These are phyloP conservation scores for Globisporangium lucens DNA, from an alignment of 352 stramenopile genomes.

Conservation along the genomic window DNA sequence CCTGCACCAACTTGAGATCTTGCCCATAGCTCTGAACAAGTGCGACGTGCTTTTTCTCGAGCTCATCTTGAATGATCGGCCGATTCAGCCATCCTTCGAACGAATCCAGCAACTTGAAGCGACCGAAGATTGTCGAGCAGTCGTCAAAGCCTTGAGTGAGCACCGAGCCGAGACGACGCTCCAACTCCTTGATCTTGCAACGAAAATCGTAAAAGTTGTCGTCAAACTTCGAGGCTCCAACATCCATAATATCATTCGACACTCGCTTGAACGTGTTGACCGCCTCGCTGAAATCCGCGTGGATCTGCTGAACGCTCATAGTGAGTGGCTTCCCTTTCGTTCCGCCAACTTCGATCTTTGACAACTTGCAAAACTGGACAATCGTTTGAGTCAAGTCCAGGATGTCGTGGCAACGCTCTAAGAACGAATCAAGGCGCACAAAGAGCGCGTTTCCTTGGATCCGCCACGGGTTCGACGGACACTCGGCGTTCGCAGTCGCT, in stretches of 20 bases:
- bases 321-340: constrained; percentile 96
- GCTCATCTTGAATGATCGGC: constrained; percentile 95
- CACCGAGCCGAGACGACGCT: constrained; percentile 95
- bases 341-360: constrained; percentile 97
- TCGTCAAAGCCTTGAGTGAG: constrained; percentile 97
- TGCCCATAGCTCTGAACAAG: constrained; percentile 96
- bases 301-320: constrained; percentile 93
- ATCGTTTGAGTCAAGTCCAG: constrained; percentile 97
- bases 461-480: constrained; percentile 96
- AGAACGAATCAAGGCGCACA: constrained; percentile 95
- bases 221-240: constrained; percentile 96
- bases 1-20: constrained; percentile 96
- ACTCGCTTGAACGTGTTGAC: constrained; percentile 95
- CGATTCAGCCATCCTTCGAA: constrained; percentile 95
- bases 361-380: constrained; percentile 97
- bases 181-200: constrained; percentile 97
- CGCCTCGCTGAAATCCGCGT: constrained; percentile 93
- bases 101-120: constrained; percentile 97
- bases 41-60: constrained; percentile 97
- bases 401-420: constrained; percentile 97
- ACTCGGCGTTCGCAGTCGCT: constrained; percentile 95
- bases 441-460: constrained; percentile 99
- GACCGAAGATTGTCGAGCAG: constrained; percentile 95
- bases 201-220: constrained; percentile 98
- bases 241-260: constrained; percentile 98